Conservation (phyloP, 768 basidiomycete genomes). For the Boletus eberwhitei region DNA sequence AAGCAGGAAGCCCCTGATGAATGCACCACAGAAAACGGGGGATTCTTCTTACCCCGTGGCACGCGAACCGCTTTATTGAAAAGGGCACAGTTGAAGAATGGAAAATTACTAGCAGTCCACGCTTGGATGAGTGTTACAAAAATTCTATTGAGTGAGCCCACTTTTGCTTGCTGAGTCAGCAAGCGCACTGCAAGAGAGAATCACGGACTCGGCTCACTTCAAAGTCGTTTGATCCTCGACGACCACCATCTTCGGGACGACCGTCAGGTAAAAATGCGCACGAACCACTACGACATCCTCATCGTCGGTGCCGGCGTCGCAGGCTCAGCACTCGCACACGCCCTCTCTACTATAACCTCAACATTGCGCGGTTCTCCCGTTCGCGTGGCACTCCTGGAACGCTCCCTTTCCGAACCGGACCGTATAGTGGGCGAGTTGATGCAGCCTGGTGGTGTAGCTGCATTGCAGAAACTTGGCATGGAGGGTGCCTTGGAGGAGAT, state of each 20-base stretch:
- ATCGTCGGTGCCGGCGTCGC: conserved; percentile 93
- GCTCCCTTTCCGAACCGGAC: conserved; percentile 90
- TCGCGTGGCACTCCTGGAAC: conserved; percentile 81
- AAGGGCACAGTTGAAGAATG: too few relatives aligned
- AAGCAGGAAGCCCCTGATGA: conserved; percentile 3
- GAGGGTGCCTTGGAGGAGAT: conserved; percentile 78
- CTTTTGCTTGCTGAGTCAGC: conserved; percentile 19
- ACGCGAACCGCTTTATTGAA: not conserved
- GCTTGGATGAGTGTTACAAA: not conserved
- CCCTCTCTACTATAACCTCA: conserved; percentile 58
- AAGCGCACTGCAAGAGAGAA: not conserved
- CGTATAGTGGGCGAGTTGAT: conserved; percentile 96
- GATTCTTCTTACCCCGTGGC: too few relatives aligned
- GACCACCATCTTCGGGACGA: not conserved
- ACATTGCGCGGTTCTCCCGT: conserved; percentile 50
- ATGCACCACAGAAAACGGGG: not conserved
- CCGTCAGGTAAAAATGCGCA: conserved; percentile 4
- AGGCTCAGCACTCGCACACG: conserved; percentile 83
- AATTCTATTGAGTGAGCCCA: not conserved
- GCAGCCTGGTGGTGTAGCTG: conserved; percentile 85
- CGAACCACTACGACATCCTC: conserved; percentile 62
- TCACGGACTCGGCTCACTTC: not conserved
- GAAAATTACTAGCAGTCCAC: not conserved
- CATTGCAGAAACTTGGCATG: conserved; percentile 76
- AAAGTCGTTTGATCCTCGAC: not conserved